Percentiles rank a stretch among this genome's conserved stretches.
Conservation (phyloP, 495 filamentous ascomycete genomes). For the Hypoxylon lienhwacheense region DNA sequence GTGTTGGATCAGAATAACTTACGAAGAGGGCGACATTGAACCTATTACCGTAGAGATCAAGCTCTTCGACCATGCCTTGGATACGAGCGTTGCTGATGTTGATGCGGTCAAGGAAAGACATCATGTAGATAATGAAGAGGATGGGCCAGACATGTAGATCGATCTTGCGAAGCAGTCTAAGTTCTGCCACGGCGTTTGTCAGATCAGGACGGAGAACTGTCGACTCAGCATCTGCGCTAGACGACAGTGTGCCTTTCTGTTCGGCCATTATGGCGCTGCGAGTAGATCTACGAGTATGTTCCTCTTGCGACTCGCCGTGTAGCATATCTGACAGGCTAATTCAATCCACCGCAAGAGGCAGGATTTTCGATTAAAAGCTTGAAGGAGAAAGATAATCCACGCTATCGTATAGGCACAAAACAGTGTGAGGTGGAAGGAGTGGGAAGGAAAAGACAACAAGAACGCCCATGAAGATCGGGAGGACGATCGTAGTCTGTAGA, state of each 20-base stretch:
- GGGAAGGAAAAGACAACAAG: conserved; percentile 3
- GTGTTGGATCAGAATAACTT: neutral
- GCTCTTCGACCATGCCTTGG: conserved; percentile 60
- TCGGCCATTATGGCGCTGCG: conserved; percentile 4
- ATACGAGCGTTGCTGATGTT: conserved; percentile 67
- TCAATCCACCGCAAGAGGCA: neutral
- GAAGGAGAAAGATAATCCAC: neutral
- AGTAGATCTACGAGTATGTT: conserved; percentile 2
- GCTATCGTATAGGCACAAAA: neutral
- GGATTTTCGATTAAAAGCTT: neutral
- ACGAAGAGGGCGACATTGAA: conserved; percentile 66
- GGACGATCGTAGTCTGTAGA: neutral
- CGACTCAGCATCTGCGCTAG: neutral
- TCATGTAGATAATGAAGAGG: conserved; percentile 47
- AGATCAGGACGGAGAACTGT: conserved; percentile 1
- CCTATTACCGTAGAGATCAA: conserved; percentile 57
- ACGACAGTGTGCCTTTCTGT: conserved; percentile 5
- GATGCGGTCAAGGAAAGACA: conserved; percentile 56
- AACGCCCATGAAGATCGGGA: conserved; percentile 6
- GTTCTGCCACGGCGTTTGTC: conserved; percentile 33
- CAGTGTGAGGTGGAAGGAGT: neutral
- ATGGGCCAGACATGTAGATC: conserved; percentile 45
- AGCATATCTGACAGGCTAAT: conserved; percentile 11
- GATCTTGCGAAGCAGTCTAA: conserved; percentile 41
- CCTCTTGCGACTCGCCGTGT: conserved; percentile 19